A percentile compares a stretch with the other conserved stretches of the same genome.
These are phyloP conservation scores for Antarctomyces pellizariae DNA, from an alignment of 495 filamentous ascomycete genomes.

Conservation along the genomic window DNA sequence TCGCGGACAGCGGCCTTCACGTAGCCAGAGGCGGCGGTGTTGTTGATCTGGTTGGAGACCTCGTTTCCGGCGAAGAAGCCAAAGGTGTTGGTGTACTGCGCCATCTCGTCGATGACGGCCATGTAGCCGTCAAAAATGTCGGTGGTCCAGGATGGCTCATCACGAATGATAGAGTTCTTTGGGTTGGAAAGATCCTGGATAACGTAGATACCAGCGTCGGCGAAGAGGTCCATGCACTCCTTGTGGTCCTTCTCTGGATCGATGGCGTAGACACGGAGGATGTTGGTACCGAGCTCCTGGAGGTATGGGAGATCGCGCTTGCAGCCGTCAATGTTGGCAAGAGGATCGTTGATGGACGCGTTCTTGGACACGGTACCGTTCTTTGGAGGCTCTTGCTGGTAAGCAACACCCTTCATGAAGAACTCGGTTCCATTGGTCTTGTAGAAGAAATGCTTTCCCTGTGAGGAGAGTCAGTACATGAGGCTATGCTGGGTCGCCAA, in stretches of 20 bases:
- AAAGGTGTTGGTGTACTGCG: conserved; percentile 62
- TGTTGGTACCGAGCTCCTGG: conserved; percentile 56
- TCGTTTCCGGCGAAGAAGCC: conserved; percentile 98
- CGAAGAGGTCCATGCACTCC: conserved; percentile 63
- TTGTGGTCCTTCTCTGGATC: conserved; percentile 57
- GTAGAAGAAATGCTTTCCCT: conserved; percentile 64
- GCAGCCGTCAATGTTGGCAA: conserved; percentile 46
- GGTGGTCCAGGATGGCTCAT: conserved; percentile 51
- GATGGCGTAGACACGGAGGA: conserved; percentile 82
- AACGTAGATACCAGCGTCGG: conserved; percentile 81
- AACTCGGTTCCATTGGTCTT: conserved; percentile 53
- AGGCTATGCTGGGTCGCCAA: neutral
- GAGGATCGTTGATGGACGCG: conserved; percentile 34
- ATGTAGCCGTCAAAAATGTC: conserved; percentile 60
- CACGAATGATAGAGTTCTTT: conserved; percentile 57
- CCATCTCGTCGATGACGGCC: conserved; percentile 54
- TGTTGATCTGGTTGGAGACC: conserved; percentile 63
- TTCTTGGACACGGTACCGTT: conserved; percentile 15
- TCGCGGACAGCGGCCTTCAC: conserved; percentile 95
- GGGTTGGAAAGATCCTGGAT: conserved; percentile 75
- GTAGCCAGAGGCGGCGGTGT: conserved; percentile 69
- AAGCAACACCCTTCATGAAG: conserved; percentile 72
- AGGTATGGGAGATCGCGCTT: conserved; percentile 67
- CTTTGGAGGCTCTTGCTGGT: conserved; percentile 36
- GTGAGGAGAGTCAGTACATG: conserved; percentile 1